phyloP scores from a whole-genome alignment of 2,329 filamentous ascomycete species.

The Cordyceps cicadae region DNA sequence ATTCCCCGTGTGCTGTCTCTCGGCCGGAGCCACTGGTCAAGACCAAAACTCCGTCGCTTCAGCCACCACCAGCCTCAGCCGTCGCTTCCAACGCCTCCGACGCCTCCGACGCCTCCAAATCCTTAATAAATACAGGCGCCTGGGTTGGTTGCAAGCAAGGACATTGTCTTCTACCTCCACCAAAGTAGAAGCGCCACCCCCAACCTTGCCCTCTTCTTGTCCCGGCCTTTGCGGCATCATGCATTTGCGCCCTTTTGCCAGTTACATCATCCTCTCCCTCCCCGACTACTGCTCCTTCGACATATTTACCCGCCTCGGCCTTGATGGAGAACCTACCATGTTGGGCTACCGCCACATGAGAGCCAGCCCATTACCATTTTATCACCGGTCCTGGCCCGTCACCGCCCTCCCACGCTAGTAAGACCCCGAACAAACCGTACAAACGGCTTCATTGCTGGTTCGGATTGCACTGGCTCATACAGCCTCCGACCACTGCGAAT shows the following conservation, averaged over 20 bases:
- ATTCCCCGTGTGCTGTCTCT: neutral
- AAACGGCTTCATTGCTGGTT: neutral
- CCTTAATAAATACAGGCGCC: neutral
- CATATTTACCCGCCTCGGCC: neutral
- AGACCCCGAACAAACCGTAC: neutral
- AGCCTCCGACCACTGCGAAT: neutral
- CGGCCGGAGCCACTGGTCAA: too few relatives aligned
- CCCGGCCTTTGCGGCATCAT: neutral
- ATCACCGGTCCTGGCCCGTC: neutral
- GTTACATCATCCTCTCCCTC: neutral
- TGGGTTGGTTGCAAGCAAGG: neutral
- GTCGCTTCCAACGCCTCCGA: neutral
- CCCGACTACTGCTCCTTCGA: neutral
- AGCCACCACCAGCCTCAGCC: slow-evolving; percentile 7
- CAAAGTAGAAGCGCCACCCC: neutral
- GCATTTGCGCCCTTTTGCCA: neutral
- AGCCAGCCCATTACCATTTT: neutral
- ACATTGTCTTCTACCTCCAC: neutral
- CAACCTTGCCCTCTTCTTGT: neutral
- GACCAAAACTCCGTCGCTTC: neutral
- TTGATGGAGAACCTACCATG: neutral
- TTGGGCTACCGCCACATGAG: neutral
- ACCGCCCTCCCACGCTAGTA: neutral
- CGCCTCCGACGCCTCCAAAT: neutral
- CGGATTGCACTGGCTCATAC: neutral